A percentile compares a stretch with the other conserved stretches of the same genome.
These are phyloP conservation scores for Xerocomellus amylosporus DNA, from an alignment of 768 basidiomycete genomes.

Conservation along the genomic window DNA sequence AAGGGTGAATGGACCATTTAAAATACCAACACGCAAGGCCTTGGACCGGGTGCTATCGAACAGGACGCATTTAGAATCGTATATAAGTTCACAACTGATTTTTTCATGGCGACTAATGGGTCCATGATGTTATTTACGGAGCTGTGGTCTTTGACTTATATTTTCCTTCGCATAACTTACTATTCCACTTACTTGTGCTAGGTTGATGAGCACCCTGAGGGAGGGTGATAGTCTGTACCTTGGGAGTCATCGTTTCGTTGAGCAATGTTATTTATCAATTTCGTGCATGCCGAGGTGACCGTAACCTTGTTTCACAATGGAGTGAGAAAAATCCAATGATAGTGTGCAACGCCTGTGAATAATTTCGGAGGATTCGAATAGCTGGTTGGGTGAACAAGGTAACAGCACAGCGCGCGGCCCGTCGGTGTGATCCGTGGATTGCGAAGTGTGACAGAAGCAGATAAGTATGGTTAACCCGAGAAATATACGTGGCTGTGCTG, in stretches of 20 bases:
- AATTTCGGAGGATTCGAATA: too few species aligned
- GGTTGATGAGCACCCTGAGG: not conserved
- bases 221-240: not conserved
- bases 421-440: too few species aligned
- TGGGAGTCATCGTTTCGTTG: not conserved
- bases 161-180: not conserved
- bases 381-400: too few species aligned
- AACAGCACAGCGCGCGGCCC: too few species aligned
- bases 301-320: not conserved
- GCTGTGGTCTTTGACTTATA: not conserved
- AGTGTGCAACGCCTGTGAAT: not conserved
- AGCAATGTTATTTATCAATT: not conserved
- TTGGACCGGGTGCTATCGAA: not conserved
- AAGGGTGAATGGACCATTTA: slow-evolving; percentile 52
- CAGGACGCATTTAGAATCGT: not conserved
- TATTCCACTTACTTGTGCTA: not conserved
- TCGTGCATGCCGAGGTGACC: not conserved
- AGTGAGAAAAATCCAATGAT: not conserved
- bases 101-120: not conserved
- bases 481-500: too few species aligned
- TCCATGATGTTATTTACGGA: not conserved
- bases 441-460: too few species aligned
- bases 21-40: not conserved
- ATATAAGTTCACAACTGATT: not conserved
- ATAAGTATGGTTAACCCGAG: too few species aligned